A percentile compares a stretch with the other conserved stretches of the same genome.
Conservation (phyloP, 305 asterid species). For the Fraxinus albicans region DNA sequence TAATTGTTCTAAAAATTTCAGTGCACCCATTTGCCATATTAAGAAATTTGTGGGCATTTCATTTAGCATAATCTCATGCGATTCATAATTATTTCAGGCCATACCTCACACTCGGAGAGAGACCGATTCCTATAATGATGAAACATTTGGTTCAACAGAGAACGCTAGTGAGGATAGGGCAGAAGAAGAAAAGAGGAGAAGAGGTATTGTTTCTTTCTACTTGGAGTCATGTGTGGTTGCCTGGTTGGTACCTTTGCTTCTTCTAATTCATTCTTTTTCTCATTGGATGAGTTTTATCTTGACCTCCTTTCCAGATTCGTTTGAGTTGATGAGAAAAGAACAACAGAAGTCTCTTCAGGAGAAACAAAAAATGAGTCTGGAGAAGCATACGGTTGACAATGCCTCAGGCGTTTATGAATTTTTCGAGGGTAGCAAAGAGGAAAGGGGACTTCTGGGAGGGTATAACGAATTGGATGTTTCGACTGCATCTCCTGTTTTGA, state of each 20-base stretch:
- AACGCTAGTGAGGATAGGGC: conserved; percentile 68
- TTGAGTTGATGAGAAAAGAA: conserved; percentile 91
- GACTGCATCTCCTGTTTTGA: background rate
- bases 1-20: background rate
- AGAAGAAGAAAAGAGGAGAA: conserved; percentile 93
- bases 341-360: conserved; percentile 85
- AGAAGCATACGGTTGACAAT: conserved; percentile 47
- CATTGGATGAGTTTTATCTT: background rate
- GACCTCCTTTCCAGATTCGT: conserved; percentile 14
- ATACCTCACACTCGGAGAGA: conserved; percentile 68
- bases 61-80: conserved; percentile 13
- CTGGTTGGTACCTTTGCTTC: background rate
- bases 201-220: conserved; percentile 55
- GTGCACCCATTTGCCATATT: background rate
- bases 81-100: conserved; percentile 38
- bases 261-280: background rate
- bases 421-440: conserved; percentile 52
- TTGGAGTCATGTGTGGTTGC: conserved; percentile 19
- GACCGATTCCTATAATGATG: conserved; percentile 76
- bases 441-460: conserved; percentile 14
- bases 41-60: background rate
- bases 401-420: conserved; percentile 37
- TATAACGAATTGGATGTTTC: background rate
- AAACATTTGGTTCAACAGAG: conserved; percentile 90
- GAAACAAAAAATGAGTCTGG: conserved; percentile 59